phyloP scores from a whole-genome alignment of 129 eudicot genomes.

The Tagetes patula region DNA sequence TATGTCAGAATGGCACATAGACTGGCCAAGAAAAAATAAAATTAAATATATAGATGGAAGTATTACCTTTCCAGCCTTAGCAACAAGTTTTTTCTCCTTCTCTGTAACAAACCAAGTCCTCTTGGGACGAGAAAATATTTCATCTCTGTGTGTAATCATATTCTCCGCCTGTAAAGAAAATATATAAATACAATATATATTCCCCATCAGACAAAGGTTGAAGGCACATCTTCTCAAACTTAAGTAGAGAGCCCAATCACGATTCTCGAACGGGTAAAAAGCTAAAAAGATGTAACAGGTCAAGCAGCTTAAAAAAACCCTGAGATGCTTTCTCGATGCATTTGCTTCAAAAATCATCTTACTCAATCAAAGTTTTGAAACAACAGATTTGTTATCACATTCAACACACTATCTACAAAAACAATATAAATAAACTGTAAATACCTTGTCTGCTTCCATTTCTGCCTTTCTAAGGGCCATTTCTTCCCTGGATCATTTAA shows the following conservation, averaged over 20 bases:
- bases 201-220: background rate
- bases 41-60: slow-evolving; percentile 1
- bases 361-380: background rate
- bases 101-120: slow-evolving; percentile 91
- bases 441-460: slow-evolving; percentile 92
- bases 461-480: slow-evolving; percentile 93
- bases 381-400: background rate
- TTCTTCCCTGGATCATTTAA: slow-evolving; percentile 69
- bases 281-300: too few species aligned
- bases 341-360: background rate
- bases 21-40: background rate
- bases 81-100: slow-evolving; percentile 71
- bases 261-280: too few species aligned
- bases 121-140: slow-evolving; percentile 86
- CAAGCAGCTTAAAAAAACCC: background rate
- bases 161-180: slow-evolving; percentile 70
- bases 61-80: slow-evolving; percentile 74
- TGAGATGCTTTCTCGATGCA: background rate
- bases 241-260: background rate
- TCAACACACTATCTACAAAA: background rate
- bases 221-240: background rate
- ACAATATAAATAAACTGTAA: background rate
- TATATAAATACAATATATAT: background rate
- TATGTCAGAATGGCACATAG: slow-evolving; percentile 8
- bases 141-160: slow-evolving; percentile 83